A percentile compares a stretch with the other conserved stretches of the same genome.
These are phyloP conservation scores for Chaetomium strumarium DNA, from an alignment of 2,329 filamentous ascomycete genomes.

Conservation along the genomic window DNA sequence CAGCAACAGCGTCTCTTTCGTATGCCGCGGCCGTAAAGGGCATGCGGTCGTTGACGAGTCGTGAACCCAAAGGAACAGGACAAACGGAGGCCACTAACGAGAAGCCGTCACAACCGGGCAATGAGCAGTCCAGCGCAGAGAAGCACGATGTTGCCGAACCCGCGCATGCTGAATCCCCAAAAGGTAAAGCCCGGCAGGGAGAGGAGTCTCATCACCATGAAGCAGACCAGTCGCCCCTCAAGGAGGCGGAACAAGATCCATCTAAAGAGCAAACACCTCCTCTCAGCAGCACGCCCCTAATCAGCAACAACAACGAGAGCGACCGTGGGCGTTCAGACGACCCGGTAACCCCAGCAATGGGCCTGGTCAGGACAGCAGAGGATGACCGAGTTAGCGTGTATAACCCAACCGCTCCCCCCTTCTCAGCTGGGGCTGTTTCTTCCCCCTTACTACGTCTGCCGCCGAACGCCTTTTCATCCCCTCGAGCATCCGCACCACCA, in stretches of 20 bases:
- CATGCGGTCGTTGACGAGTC: neutral
- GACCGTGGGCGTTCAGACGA: neutral
- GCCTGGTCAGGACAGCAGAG: neutral
- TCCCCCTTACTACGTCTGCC: neutral
- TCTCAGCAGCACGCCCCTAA: too few relatives aligned
- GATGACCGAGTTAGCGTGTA: neutral
- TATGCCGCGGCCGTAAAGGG: conserved; percentile 12
- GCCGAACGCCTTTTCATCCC: neutral
- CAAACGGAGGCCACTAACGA: neutral
- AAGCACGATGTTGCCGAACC: too few relatives aligned
- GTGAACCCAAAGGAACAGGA: neutral
- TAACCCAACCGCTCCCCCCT: neutral
- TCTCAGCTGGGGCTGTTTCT: neutral
- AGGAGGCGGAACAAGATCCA: too few relatives aligned
- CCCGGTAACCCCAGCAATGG: neutral
- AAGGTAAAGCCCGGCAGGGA: too few relatives aligned
- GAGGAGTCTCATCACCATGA: neutral
- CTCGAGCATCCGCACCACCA: neutral
- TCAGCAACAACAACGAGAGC: neutral
- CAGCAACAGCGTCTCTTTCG: neutral
- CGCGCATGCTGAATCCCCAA: too few relatives aligned
- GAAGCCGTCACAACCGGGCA: too few relatives aligned
- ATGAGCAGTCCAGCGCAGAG: too few relatives aligned
- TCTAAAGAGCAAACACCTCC: too few relatives aligned
- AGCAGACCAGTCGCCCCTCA: neutral